Evolutionary conservation across 331 rosid genomes (phyloP), one percentile per base, ranked within the genome.

Genomic region (Ulmus americana): DNA sequence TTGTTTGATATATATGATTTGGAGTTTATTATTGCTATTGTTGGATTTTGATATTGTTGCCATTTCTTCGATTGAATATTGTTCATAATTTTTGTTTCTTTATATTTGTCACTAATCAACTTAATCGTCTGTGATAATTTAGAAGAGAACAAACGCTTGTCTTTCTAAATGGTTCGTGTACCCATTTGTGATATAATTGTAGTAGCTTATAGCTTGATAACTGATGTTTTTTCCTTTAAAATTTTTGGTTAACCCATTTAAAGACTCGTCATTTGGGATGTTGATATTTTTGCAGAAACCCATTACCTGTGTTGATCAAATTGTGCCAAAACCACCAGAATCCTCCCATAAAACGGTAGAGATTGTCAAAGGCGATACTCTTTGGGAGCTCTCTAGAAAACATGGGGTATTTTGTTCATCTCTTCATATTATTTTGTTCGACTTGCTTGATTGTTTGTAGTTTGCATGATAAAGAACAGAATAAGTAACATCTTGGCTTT

Each of bases 311-410:
- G 14, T 18, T 41, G 68, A 69, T 40, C 66, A 28, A 63, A 63
- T 39, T 38, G 65, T 41, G 67, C 45, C 55, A 22, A 72, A 69
- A 28, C 14, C 65, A 6, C 39, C 46, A 3, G 68, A 69, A 45
- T 48, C 45, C 11, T 40, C 44, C 12, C 62, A 63, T 12, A 75
- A 50, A 49, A 63, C 57, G 7, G 39, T 63, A 49, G 55, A 69
- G 74, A 56, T 69, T 15, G 74, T 15, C 59, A 75, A 75, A 63
- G 79, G 79, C 54, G 79, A 69, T 57, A 69, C 79, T 8, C 75
- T 75, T 22, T 75, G 79, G 79, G 79, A 57, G 9, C 67, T 75
- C 50, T 63, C 79, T 47, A 63, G 61, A 63, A 64, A 57, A 43
- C 45, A 55, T 6, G 79, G 75, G 67, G 79, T 75, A 68, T 5